Evolutionary conservation across 306 rosid species (phyloP), one percentile per base, ranked within the genome.

Genomic region (Hippophae gyantsensis): DNA sequence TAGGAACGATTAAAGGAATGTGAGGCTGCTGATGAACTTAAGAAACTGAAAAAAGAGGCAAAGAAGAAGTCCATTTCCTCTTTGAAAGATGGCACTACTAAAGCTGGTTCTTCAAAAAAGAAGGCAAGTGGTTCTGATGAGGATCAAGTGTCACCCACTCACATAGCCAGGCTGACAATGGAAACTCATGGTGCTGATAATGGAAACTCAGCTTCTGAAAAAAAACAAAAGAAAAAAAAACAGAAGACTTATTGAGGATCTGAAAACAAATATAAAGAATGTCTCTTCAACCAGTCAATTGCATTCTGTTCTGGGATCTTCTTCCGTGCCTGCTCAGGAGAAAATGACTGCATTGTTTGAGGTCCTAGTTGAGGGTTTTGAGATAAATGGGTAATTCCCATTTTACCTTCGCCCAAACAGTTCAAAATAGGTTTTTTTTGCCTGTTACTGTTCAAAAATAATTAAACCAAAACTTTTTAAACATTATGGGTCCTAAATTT

Each of bases 1-100:
- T 80, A 77, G 60, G 89, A 83, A 65, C 73, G 89, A 13, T 69
- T 80, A 54, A 83, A 80, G 59, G 89, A 72, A 68, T 86, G 89
- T 8, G 89, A 83, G 68, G 73, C 56, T 56, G 89, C 81, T 48
- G 89, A 83, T 38, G 89, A 83, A 49, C 62, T 4, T 57, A 80
- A 80, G 54, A 83, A 83, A 27, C 9, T 74, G 56, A 83, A 80
- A 77, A 83, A 83, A 59, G 89, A 83, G 51, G 61, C 56, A 13
- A 77, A 77, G 79, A 83, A 83, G 74, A 80, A 77, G 70, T 76
- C 62, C 32, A 9, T 74, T 44, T 23, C 77, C 10, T 54, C 83
- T 62, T 63, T 76, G 2, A 81, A 78, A 73, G 81, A 78, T 57
- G 74, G 63, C 23, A 47, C 68, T 0, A 14, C 71, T 18, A 83